Evolutionary conservation across 2,329 filamentous ascomycete genomes (phyloP).

Genomic region (Didymella arachidicola): DNA sequence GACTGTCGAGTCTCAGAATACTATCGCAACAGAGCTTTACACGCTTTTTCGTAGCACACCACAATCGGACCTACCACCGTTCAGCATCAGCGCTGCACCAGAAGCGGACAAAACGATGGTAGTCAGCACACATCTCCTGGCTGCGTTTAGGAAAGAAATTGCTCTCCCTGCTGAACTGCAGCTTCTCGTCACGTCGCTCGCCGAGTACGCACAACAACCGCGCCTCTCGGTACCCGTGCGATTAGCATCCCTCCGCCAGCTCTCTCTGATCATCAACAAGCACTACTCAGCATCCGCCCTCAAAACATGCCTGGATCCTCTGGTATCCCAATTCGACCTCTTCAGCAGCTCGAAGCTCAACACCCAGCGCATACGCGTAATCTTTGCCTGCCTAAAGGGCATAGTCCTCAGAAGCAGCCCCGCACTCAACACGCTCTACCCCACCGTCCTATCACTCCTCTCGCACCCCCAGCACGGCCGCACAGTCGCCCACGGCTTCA

Average conservation of each 20-base stretch:
- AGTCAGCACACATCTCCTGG: slow-evolving; percentile 65
- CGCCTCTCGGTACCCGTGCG: slow-evolving; percentile 40
- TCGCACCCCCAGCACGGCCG: slow-evolving; percentile 58
- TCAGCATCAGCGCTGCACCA: slow-evolving; percentile 37
- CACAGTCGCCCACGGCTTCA: slow-evolving; percentile 64
- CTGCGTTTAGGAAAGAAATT: slow-evolving; percentile 55
- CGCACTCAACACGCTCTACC: slow-evolving; percentile 53
- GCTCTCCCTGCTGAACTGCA: slow-evolving; percentile 44
- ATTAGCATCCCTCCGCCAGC: slow-evolving; percentile 51
- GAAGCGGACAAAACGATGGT: slow-evolving; percentile 59
- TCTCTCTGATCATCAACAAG: slow-evolving; percentile 59
- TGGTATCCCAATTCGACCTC: slow-evolving; percentile 47
- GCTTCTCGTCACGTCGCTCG: slow-evolving; percentile 48
- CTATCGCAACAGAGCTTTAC: slow-evolving; percentile 63
- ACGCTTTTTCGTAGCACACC: slow-evolving; percentile 56
- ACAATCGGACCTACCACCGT: slow-evolving; percentile 43
- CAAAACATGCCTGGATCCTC: slow-evolving; percentile 50
- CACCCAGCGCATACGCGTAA: slow-evolving; percentile 59
- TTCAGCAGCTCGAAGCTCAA: slow-evolving; percentile 44
- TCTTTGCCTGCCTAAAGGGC: slow-evolving; percentile 69
- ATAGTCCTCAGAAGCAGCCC: slow-evolving; percentile 64
- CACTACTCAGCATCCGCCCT: slow-evolving; percentile 53
- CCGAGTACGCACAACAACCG: slow-evolving; percentile 45
- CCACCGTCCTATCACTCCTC: slow-evolving; percentile 60
- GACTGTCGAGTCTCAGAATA: slow-evolving; percentile 58